Base-by-base conservation (phyloP, 2,329 filamentous ascomycete genomes). In the Meredithiella fracta region DNA sequence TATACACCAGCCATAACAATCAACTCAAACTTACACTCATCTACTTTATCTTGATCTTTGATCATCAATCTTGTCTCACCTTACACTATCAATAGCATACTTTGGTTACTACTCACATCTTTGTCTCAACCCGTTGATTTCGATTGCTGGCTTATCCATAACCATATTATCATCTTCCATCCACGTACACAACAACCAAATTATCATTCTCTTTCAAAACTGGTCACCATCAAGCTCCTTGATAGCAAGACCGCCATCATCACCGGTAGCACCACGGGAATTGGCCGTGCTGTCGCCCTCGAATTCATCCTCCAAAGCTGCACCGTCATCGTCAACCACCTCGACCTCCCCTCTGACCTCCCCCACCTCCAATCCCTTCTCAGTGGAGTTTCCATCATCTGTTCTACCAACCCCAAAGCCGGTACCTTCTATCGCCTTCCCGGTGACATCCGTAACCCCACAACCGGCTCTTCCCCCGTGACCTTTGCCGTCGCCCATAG, bases 251-350 rank as follows among this genome's bases (percentile, higher is more conserved):
- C 82, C 11, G 86, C 86, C 68, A 85, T 88, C 66, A 88, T 95
- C 64, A 94, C 88, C 0, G 88, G 89, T 61, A 88, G 86, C 57
- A 83, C 84, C 2, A 94, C 87, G 1, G 88, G 88, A 56, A 94
- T 94, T 63, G 89, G 89, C 54, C 79, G 86, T 61, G 89, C 88
- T 62, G 94, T 94, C 60, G 82, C 84, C 44, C 76, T 94, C 53
- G 83, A 82, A 63, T 94, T 86, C 66, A 72, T 91, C 54, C 73
- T 76, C 3, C 86, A 94, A 62, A 88, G 88, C 61, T 85, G 84
- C 62, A 77, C 78, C 65, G 85, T 94, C 31, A 80, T 85, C 26
- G 79, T 94, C 59, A 94, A 92, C 71, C 85, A 92, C 65, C 77
- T 90, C 1, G 84, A 78, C 57, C 73, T 80, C 5, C 66, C 68